Percentiles rank a stretch among this genome's conserved stretches.
Conservation (phyloP, 164 flowering plant genomes). For the Cinnamomum chago region DNA sequence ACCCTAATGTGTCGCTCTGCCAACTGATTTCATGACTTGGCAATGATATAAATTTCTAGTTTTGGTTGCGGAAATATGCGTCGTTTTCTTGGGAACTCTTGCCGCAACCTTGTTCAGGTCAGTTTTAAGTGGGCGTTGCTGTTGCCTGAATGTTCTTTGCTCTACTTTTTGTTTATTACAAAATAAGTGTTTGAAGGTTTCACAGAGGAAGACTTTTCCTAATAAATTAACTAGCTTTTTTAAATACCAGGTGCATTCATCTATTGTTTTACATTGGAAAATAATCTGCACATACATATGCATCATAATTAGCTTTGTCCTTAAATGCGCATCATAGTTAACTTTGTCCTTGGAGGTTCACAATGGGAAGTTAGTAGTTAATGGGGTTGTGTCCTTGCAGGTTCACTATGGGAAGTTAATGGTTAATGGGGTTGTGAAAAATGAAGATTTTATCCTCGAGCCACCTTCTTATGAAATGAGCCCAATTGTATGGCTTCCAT, state of each 20-base stretch:
- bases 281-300: not conserved
- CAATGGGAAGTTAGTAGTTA: constrained; percentile 76
- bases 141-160: not conserved
- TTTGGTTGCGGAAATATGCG: not conserved
- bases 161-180: not conserved
- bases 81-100: not conserved
- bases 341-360: constrained; percentile 59
- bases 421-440: constrained; percentile 74
- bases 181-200: too few species aligned
- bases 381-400: constrained; percentile 69
- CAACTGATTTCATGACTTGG: not conserved
- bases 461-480: constrained; percentile 82
- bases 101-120: not conserved
- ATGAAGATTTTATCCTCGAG: constrained; percentile 71
- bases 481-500: constrained; percentile 42
- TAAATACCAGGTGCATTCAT: not conserved
- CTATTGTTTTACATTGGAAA: not conserved
- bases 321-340: not conserved
- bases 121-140: not conserved
- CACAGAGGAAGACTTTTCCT: too few species aligned
- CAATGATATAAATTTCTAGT: not conserved
- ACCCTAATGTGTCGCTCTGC: not conserved
- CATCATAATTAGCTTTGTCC: not conserved
- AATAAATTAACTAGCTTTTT: too few species aligned
- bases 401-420: constrained; percentile 82